Evolutionary conservation across 2,329 filamentous ascomycete genomes (phyloP).

Genomic region (Diaporthe ampelina): DNA sequence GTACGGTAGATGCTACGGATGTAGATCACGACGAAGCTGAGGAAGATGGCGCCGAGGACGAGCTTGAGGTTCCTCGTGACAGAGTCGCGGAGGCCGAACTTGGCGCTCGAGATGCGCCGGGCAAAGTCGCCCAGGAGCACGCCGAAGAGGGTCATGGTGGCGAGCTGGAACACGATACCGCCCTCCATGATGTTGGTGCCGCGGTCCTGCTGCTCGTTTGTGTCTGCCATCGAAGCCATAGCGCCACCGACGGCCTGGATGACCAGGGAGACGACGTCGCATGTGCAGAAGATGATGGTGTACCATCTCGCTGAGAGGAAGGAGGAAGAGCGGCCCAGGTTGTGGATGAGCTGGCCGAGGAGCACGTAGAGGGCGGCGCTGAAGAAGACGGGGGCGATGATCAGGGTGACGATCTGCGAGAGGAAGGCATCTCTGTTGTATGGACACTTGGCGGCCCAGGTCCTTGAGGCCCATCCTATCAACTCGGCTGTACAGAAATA

Average conservation of each 20-base stretch:
- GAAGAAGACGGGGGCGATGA: constrained; percentile 63
- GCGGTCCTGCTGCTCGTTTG: constrained; percentile 45
- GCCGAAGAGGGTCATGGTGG: constrained; percentile 62
- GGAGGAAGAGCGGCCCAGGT: constrained; percentile 59
- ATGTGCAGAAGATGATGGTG: constrained; percentile 62
- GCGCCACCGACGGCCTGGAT: constrained; percentile 64
- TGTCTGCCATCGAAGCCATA: constrained; percentile 58
- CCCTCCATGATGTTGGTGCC: constrained; percentile 64
- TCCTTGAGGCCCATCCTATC: constrained; percentile 62
- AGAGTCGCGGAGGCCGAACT: constrained; percentile 46
- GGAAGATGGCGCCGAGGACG: constrained; percentile 53
- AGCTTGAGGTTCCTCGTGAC: constrained; percentile 48
- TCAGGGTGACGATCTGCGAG: constrained; percentile 63
- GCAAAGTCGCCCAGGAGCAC: constrained; percentile 55
- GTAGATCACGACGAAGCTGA: constrained; percentile 60
- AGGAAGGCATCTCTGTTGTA: constrained; percentile 63
- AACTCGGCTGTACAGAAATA: constrained; percentile 52
- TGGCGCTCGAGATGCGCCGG: constrained; percentile 48
- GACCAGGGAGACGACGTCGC: constrained; percentile 60
- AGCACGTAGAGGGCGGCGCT: constrained; percentile 65
- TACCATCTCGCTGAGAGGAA: constrained; percentile 58
- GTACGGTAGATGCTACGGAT: constrained; percentile 64
- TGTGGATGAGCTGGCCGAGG: constrained; percentile 60
- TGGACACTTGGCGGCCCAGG: constrained; percentile 63
- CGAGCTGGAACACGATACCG: constrained; percentile 64